Conservation (phyloP, 1,284 basidiomycete species). For the Sphaerobolus stellatus region DNA sequence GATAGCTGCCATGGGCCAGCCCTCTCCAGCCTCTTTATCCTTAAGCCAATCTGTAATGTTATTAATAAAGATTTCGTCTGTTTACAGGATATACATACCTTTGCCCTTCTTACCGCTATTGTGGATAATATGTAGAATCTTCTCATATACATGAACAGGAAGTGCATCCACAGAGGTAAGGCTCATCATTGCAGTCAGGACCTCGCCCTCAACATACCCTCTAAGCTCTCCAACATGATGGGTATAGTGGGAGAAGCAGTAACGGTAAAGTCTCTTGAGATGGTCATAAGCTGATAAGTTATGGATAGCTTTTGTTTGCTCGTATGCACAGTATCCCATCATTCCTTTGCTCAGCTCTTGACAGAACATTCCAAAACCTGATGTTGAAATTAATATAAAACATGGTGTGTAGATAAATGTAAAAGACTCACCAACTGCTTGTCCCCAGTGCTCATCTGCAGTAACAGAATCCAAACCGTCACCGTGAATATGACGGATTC, state of each 20-base stretch:
- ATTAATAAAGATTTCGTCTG: background rate
- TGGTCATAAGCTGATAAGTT: slow-evolving; percentile 6
- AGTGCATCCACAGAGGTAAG: background rate
- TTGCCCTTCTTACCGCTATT: slow-evolving; percentile 5
- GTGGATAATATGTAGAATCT: background rate
- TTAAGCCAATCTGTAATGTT: slow-evolving; percentile 1
- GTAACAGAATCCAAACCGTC: slow-evolving; percentile 22
- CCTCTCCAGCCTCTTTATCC: background rate
- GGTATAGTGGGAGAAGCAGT: slow-evolving; percentile 8
- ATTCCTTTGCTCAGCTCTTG: background rate
- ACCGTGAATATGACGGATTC: slow-evolving; percentile 25
- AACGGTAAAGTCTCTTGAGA: slow-evolving; percentile 1
- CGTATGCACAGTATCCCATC: background rate
- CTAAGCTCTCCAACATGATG: background rate
- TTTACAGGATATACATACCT: slow-evolving; percentile 5
- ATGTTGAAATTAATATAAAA: background rate
- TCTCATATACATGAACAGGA: slow-evolving; percentile 3
- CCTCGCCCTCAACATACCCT: background rate
- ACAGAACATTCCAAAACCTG: slow-evolving; percentile 3
- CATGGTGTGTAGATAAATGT: background rate
- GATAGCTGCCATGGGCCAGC: background rate
- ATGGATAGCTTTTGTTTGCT: background rate
- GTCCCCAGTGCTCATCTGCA: slow-evolving; percentile 28
- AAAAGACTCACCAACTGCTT: slow-evolving; percentile 21
- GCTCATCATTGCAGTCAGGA: slow-evolving; percentile 7